Base-by-base conservation (phyloP, 2,329 filamentous ascomycete genomes). In the Dendrostoma leiphaemia region DNA sequence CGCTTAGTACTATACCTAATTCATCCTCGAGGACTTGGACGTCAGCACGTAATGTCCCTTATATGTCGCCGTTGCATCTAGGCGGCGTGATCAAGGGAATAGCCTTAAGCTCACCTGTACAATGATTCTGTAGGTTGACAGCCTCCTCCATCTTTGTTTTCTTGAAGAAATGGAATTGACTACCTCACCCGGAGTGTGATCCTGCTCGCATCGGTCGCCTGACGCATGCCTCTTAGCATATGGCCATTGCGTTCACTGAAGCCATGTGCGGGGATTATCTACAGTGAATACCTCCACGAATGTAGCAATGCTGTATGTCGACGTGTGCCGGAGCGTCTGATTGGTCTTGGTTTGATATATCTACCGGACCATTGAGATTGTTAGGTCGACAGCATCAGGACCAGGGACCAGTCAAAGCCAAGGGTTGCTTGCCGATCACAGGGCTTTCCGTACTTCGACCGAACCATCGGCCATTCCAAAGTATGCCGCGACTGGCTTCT, bases 401-500 rank as follows among this genome's bases (percentile, higher is more conserved):
- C 7, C 31, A 28, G 24, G n/a, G 19, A 28, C 4, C 21, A 3
- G n/a, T 24, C 6, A 17, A 4, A 50, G 7, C 4, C 23, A n/a
- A 46, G 24, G 19, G 28, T 10, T 2, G 10, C 5, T 1, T 26
- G 23, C n/a, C 5, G 24, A 29, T 38, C 19, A 44, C 32, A 24
- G 26, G 12, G 53, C 53, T 34, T 38, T 56, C 53, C 35, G 51
- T 57, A 86, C 75, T 64, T 85, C 74, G 13, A 89, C 86, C 10
- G 76, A 78, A 3, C 89, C 89, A 65, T 90, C 89, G 41, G 88
- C 82, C 84, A 94, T 89, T 32, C 94, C 94, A 72, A 97, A 99
- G 74, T 97, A 99, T 23, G 91, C 92, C 26, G 91, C 91, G 12
- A 97, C 81, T 0, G 94, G 94, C 74, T 93, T 96, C 74, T 97